These are phyloP conservation scores for Wallacemonas rigidus DNA, from an alignment of 208 protist genomes.

Conservation along the genomic window DNA sequence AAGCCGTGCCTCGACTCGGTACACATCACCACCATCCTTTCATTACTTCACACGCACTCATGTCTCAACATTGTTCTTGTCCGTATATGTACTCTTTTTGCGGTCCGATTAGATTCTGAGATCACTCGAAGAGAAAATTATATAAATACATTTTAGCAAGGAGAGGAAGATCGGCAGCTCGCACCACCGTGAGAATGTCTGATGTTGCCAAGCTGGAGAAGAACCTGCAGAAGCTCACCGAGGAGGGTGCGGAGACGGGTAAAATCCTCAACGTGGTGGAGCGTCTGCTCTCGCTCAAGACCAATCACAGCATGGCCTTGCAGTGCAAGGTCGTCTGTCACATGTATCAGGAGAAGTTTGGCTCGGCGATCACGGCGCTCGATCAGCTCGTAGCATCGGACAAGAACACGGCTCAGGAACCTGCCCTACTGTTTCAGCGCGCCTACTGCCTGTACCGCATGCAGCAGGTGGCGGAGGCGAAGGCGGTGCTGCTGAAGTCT, in stretches of 20 bases:
- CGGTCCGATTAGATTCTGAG: too few species aligned
- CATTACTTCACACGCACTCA: too few species aligned
- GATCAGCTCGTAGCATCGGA: constrained; percentile 36
- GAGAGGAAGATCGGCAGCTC: too few species aligned
- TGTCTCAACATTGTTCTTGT: too few species aligned
- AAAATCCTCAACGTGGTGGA: constrained; percentile 62
- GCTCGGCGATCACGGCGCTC: constrained; percentile 56
- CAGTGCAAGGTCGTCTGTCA: constrained; percentile 69
- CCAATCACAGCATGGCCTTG: constrained; percentile 59
- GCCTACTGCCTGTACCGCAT: constrained; percentile 81
- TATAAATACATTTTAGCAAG: not conserved
- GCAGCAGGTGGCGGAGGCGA: constrained; percentile 61
- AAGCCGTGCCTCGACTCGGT: too few species aligned
- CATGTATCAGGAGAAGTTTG: constrained; percentile 68
- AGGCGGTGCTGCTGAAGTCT: constrained; percentile 30
- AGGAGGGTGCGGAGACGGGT: constrained; percentile 40
- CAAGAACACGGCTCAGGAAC: constrained; percentile 10
- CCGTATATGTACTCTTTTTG: too few species aligned
- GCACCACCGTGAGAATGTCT: constrained; percentile 32
- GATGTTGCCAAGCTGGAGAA: constrained; percentile 72
- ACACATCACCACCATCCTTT: too few species aligned
- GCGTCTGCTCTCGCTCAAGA: constrained; percentile 59
- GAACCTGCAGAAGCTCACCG: constrained; percentile 53
- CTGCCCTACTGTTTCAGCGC: constrained; percentile 59
- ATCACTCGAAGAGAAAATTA: not conserved